Evolutionary conservation across 2,329 filamentous ascomycete species (phyloP).

Genomic region (Zopfia rhizophila): DNA sequence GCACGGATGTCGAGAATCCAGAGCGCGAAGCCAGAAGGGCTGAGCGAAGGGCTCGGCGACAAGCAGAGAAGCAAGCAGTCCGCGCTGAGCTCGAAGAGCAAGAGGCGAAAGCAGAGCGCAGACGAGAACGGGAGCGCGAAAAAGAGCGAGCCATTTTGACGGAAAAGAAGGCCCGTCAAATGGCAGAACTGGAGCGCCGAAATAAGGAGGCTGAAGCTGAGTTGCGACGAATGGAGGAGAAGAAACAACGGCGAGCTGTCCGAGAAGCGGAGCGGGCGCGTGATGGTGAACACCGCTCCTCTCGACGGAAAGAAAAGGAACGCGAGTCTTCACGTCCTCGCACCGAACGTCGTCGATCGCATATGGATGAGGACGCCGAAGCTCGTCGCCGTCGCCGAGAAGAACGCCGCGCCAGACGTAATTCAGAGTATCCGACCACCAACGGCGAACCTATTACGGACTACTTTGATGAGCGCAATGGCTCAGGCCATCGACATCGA

Average conservation of each 20-base stretch:
- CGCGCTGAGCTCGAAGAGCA: slow-evolving; percentile 48
- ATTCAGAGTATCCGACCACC: slow-evolving; percentile 45
- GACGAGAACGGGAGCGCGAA: slow-evolving; percentile 50
- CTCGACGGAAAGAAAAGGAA: slow-evolving; percentile 48
- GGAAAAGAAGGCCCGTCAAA: slow-evolving; percentile 50
- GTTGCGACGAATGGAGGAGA: slow-evolving; percentile 52
- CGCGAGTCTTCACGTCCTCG: slow-evolving; percentile 42
- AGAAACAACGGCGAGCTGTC: slow-evolving; percentile 46
- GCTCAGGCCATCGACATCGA: slow-evolving; percentile 29
- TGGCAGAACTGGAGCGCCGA: slow-evolving; percentile 51
- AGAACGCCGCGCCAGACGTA: slow-evolving; percentile 54
- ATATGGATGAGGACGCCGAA: slow-evolving; percentile 49
- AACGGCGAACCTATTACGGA: slow-evolving; percentile 51
- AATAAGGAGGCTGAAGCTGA: slow-evolving; percentile 51
- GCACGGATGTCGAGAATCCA: slow-evolving; percentile 40
- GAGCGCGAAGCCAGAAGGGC: slow-evolving; percentile 51
- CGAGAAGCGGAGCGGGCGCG: slow-evolving; percentile 43
- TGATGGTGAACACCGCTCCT: slow-evolving; percentile 45
- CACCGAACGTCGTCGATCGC: slow-evolving; percentile 46
- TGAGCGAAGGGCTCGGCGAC: slow-evolving; percentile 43
- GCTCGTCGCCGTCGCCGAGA: slow-evolving; percentile 54
- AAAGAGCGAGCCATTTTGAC: slow-evolving; percentile 44
- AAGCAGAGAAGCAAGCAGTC: slow-evolving; percentile 48
- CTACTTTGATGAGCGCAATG: slow-evolving; percentile 59
- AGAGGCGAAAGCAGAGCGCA: slow-evolving; percentile 48